Evolutionary conservation across 208 protist genomes (phyloP).

Genomic region (Crithidia sp.): DNA sequence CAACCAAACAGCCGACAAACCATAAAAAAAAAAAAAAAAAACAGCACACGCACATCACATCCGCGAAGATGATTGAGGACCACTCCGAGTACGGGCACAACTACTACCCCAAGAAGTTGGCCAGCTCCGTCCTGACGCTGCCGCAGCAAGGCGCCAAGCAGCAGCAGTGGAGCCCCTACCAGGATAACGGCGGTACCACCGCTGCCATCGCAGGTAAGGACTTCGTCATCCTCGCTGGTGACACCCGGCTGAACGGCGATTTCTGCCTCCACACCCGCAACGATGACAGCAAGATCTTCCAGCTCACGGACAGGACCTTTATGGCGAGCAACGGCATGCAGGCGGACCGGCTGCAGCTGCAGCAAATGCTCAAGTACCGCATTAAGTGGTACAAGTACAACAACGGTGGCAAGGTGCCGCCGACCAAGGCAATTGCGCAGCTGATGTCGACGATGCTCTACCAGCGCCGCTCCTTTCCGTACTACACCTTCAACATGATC

Average conservation of each 20-base stretch:
- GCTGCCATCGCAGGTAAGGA: conserved; percentile 96
- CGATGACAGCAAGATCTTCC: conserved; percentile 93
- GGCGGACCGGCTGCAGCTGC: conserved; percentile 95
- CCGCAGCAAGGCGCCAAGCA: conserved; percentile 76
- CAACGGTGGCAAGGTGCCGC: conserved; percentile 92
- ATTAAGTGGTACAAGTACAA: conserved; percentile 96
- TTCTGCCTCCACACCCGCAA: conserved; percentile 97
- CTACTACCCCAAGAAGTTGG: conserved; percentile 80
- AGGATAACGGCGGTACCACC: conserved; percentile 96
- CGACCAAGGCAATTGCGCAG: conserved; percentile 94
- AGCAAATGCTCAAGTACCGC: conserved; percentile 94
- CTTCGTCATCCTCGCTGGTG: conserved; percentile 97
- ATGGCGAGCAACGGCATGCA: conserved; percentile 97
- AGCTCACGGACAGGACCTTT: conserved; percentile 93
- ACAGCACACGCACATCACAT: background rate
- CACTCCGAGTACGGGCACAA: conserved; percentile 75
- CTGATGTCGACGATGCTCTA: conserved; percentile 98
- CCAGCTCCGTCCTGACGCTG: conserved; percentile 66
- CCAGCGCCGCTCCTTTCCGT: conserved; percentile 98
- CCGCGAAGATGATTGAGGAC: conserved; percentile 76
- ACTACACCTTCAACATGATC: conserved; percentile 99
- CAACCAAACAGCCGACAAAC: background rate
- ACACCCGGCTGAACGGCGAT: conserved; percentile 97
- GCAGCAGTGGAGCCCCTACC: conserved; percentile 91
- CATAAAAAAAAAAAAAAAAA: background rate